These are phyloP conservation scores for Debaryomyces nepalensis DNA, from an alignment of 1,139 yeast species.

Conservation along the genomic window DNA sequence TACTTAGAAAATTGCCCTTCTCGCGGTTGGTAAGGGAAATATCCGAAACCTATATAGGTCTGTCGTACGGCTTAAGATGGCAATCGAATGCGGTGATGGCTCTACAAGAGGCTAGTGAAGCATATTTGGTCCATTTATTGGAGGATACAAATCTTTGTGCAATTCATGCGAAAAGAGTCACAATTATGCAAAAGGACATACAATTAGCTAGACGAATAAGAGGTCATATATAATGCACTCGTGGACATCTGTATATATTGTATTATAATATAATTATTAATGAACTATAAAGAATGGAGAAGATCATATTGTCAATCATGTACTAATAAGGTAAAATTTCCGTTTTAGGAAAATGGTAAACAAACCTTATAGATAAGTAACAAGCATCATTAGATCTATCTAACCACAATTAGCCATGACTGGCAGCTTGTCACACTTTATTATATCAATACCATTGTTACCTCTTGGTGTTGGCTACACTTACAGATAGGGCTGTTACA, in stretches of 20 bases:
- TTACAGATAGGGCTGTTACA: too few relatives aligned
- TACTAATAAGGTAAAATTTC: conserved; percentile 5
- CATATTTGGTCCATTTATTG: conserved; percentile 79
- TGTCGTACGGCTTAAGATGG: conserved; percentile 75
- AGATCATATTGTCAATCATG: background rate
- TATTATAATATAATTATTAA: conserved; percentile 9
- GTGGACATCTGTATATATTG: conserved; percentile 3
- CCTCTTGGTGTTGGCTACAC: too few relatives aligned
- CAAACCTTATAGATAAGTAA: too few relatives aligned
- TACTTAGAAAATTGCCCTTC: conserved; percentile 87
- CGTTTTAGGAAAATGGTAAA: conserved; percentile 9
- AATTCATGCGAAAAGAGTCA: conserved; percentile 89
- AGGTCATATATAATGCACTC: conserved; percentile 48
- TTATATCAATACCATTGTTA: background rate
- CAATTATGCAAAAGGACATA: conserved; percentile 92
- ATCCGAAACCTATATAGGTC: conserved; percentile 67
- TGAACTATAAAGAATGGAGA: background rate
- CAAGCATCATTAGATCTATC: conserved; percentile 6
- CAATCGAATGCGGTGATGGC: conserved; percentile 88
- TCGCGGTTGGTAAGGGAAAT: conserved; percentile 85
- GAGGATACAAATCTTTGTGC: conserved; percentile 94
- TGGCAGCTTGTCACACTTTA: background rate
- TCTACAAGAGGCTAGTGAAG: conserved; percentile 91
- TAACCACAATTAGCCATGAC: conserved; percentile 3
- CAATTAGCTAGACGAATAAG: conserved; percentile 89